Conservation (phyloP, 1,284 basidiomycete genomes). For the Cryptococcus sp. region DNA sequence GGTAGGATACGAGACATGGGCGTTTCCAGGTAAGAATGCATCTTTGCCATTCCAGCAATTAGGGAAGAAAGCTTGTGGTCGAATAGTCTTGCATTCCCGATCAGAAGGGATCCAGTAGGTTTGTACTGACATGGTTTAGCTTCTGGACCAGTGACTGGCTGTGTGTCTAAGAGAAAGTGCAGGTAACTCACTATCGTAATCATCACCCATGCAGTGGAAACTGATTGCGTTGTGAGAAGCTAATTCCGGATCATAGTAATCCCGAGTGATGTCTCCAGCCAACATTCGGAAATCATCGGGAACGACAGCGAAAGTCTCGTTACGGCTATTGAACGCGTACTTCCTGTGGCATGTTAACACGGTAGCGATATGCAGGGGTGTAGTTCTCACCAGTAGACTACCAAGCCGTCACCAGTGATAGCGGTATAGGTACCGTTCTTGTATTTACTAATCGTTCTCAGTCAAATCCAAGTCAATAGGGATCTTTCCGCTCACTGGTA, state of each 20-base stretch:
- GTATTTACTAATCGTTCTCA: constrained; percentile 11
- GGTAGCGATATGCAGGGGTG: neutral
- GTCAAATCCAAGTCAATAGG: neutral
- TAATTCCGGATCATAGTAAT: constrained; percentile 9
- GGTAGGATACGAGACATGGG: constrained; percentile 36
- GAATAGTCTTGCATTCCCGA: constrained; percentile 15
- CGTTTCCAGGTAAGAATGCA: constrained; percentile 30
- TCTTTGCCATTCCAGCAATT: constrained; percentile 47
- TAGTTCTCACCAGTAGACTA: constrained; percentile 12
- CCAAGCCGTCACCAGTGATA: constrained; percentile 16
- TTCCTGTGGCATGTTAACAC: neutral
- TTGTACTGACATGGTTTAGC: constrained; percentile 2
- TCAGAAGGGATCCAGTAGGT: constrained; percentile 15
- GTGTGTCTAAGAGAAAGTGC: neutral
- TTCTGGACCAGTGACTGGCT: neutral
- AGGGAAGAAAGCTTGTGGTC: constrained; percentile 37
- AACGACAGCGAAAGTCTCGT: constrained; percentile 24
- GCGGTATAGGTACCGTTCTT: constrained; percentile 19
- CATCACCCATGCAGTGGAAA: constrained; percentile 38
- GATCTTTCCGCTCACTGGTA: constrained; percentile 16
- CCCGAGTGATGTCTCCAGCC: constrained; percentile 33
- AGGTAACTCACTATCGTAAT: constrained; percentile 18
- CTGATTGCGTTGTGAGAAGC: constrained; percentile 28
- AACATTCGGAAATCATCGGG: constrained; percentile 42
- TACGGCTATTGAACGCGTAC: constrained; percentile 11